These are phyloP conservation scores for Sporothrix curviconia DNA, from an alignment of 2,329 filamentous ascomycete genomes.

Conservation along the genomic window DNA sequence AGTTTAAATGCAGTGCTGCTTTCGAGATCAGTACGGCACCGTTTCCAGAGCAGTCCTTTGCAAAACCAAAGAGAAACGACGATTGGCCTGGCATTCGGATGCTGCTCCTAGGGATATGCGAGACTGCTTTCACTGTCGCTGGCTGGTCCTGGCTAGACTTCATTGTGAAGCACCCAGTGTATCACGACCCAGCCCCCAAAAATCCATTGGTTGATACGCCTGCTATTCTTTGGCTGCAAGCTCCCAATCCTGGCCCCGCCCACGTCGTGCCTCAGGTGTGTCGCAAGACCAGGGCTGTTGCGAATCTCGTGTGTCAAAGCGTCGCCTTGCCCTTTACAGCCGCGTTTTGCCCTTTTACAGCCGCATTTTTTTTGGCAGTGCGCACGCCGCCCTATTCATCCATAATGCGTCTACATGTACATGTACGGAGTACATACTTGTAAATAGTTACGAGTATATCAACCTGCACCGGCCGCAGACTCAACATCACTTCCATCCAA, in stretches of 20 bases:
- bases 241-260: not conserved
- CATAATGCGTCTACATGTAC: no score
- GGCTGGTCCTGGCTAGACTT: not conserved
- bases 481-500: slow-evolving; percentile 4
- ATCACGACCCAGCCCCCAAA: not conserved
- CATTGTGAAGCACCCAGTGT: slow-evolving; percentile 1
- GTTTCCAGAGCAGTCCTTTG: no score
- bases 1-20: no score
- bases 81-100: no score
- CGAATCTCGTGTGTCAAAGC: slow-evolving; percentile 18
- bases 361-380: not conserved
- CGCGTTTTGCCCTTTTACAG: not conserved
- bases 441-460: not conserved
- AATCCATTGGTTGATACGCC: not conserved
- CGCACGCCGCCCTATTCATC: not conserved
- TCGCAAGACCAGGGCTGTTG: slow-evolving; percentile 37
- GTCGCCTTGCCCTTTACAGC: slow-evolving; percentile 4
- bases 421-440: no score
- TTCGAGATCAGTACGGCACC: no score
- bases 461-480: not conserved
- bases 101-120: no score
- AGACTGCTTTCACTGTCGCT: not conserved
- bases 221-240: not conserved
- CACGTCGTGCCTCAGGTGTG: slow-evolving; percentile 39
- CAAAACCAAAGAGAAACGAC: no score